These are phyloP conservation scores for Collariella sp. DNA, from an alignment of 495 filamentous ascomycete genomes.

Conservation along the genomic window DNA sequence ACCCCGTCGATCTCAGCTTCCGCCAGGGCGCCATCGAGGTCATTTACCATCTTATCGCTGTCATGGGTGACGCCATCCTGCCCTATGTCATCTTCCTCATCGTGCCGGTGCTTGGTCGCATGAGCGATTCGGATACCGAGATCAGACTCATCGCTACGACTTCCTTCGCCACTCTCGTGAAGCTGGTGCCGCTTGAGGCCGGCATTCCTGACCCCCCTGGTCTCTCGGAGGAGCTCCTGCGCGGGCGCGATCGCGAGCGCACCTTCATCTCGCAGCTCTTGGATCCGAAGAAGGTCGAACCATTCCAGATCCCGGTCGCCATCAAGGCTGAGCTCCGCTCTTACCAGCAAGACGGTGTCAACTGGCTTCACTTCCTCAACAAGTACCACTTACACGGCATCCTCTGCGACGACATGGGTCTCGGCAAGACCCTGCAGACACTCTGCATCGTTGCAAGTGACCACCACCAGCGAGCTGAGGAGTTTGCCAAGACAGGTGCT, in stretches of 20 bases:
- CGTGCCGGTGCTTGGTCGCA: slow-evolving; percentile 94
- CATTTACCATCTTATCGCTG: slow-evolving; percentile 91
- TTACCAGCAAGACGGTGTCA: slow-evolving; percentile 97
- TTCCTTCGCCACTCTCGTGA: slow-evolving; percentile 92
- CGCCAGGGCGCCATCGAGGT: slow-evolving; percentile 91
- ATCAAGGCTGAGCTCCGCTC: slow-evolving; percentile 94
- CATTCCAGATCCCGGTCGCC: slow-evolving; percentile 85
- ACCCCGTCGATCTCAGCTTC: slow-evolving; percentile 71
- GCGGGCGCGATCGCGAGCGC: slow-evolving; percentile 82
- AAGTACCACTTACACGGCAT: slow-evolving; percentile 96
- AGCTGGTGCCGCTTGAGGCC: slow-evolving; percentile 96
- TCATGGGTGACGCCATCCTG: slow-evolving; percentile 93
- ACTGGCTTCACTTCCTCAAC: slow-evolving; percentile 97
- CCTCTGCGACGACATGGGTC: slow-evolving; percentile 98
- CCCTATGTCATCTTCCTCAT: slow-evolving; percentile 99
- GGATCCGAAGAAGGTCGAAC: slow-evolving; percentile 89
- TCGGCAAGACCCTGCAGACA: slow-evolving; percentile 95
- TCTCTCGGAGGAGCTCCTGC: slow-evolving; percentile 75
- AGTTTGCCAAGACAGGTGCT: slow-evolving; percentile 69
- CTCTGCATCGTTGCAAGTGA: slow-evolving; percentile 97
- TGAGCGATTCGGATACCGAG: slow-evolving; percentile 97
- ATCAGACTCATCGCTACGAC: slow-evolving; percentile 91
- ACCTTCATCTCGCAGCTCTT: slow-evolving; percentile 96
- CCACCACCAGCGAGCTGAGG: slow-evolving; percentile 85
- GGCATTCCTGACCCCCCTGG: slow-evolving; percentile 96